Evolutionary conservation across 495 filamentous ascomycete species (phyloP), one percentile per base, ranked within the genome.

Genomic region (Annulohypoxylon bovei): DNA sequence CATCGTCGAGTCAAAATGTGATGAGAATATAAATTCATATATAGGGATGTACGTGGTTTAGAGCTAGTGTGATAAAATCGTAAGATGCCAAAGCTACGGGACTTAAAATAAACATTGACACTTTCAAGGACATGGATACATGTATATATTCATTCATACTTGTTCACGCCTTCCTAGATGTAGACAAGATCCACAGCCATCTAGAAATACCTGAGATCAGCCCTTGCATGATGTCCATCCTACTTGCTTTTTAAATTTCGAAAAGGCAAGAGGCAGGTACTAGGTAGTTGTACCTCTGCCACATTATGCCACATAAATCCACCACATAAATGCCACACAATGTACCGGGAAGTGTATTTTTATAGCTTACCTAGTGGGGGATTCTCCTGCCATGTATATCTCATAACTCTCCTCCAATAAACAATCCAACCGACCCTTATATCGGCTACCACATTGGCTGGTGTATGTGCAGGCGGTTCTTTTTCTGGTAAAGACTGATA

Each of bases 401-500:
- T 14, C 39, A 33, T 37, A 20, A n/a, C 18, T 18, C 35, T 46
- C 37, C 8, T 59, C 67, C 61, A 70, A 70, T 70, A 25, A 57
- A 35, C n/a, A 40, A 44, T 33, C 55, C 42, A 61, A 30, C 55
- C 61, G 67, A 37, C 39, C 28, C n/a, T 37, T 46, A 22, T 30
- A 59, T 55, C 54, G 60, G 60, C 37, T 55, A 22, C 28, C 47
- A 50, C 52, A 55, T 62, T 56, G 55, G 18, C 14, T 50, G 46
- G 22, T 8, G 22, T 27, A 11, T 12, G 4, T 37, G 33, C 33
- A 37, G 52, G 40, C n/a, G 35, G n/a, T 16, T 23, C n/a, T 33
- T 52, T 40, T 47, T 16, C 35, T 46, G 35, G 54, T 35, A n/a
- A 14, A 39, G 22, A 30, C 23, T 52, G 44, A 40, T 58, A n/a